phyloP scores from a whole-genome alignment of 2,329 filamentous ascomycete genomes.

The Hypoxylon sp. region DNA sequence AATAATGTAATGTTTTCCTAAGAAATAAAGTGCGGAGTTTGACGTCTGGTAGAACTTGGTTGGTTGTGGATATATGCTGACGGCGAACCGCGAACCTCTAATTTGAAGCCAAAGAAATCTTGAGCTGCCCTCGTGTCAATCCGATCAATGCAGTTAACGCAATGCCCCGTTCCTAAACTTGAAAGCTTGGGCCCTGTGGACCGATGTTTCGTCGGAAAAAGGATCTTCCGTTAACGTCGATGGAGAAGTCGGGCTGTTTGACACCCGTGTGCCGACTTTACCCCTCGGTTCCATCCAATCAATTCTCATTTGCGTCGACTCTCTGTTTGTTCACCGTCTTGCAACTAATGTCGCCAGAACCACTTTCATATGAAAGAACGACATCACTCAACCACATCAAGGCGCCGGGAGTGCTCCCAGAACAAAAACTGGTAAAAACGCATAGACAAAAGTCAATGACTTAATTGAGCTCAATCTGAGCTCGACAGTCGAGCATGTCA shows the following conservation, averaged over 20 bases:
- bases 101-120: constrained; percentile 1
- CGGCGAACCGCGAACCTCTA: background rate
- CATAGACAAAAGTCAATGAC: constrained; percentile 46
- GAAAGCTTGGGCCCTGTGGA: background rate
- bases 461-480: constrained; percentile 42
- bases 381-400: background rate
- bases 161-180: background rate
- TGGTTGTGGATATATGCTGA: background rate
- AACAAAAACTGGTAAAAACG: constrained; percentile 4
- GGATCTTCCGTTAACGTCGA: constrained; percentile 20
- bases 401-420: background rate
- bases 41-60: background rate
- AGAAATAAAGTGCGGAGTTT: background rate
- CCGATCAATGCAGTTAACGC: background rate
- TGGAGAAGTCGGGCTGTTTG: constrained; percentile 14
- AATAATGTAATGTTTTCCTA: background rate
- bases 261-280: constrained; percentile 3
- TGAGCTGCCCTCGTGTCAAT: constrained; percentile 2
- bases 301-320: background rate
- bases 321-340: constrained; percentile 26
- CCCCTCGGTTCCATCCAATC: constrained; percentile 8
- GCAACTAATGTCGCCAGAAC: constrained; percentile 11
- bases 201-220: constrained; percentile 24
- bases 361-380: constrained; percentile 11
- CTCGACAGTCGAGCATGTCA: constrained; percentile 64